Evolutionary conservation across 768 basidiomycete species (phyloP).

Genomic region (Lactarius evosmus): DNA sequence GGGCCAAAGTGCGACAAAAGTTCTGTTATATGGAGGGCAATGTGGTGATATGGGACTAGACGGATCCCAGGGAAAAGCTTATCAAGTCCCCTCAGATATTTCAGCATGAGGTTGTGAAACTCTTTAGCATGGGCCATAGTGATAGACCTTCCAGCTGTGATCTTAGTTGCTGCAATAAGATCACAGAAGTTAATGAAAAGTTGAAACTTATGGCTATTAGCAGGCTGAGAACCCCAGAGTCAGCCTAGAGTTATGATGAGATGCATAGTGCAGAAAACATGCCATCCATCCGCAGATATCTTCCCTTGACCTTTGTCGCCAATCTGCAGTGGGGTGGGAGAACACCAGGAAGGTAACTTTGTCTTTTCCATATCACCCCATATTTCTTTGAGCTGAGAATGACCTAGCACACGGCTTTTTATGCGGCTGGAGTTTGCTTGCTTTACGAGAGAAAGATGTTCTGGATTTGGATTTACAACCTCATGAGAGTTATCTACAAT

Average conservation of each 20-base stretch:
- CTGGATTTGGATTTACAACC: neutral
- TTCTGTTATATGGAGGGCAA: slow-evolving; percentile 38
- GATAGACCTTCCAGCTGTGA: neutral
- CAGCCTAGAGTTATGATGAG: neutral
- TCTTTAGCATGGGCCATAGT: neutral
- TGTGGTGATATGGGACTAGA: slow-evolving; percentile 37
- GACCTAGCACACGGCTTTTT: neutral
- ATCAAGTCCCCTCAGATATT: slow-evolving; percentile 35
- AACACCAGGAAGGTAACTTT: slow-evolving; percentile 30
- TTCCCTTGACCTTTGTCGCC: slow-evolving; percentile 30
- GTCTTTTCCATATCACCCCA: slow-evolving; percentile 24
- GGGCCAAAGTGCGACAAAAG: slow-evolving; percentile 38
- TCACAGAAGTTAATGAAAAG: neutral
- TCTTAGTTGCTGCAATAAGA: neutral
- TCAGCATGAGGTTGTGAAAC: slow-evolving; percentile 26
- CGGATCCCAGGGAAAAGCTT: slow-evolving; percentile 31
- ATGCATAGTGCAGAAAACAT: slow-evolving; percentile 16
- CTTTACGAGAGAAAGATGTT: neutral
- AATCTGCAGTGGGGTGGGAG: slow-evolving; percentile 19
- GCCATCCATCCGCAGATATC: slow-evolving; percentile 31
- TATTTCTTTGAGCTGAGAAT: neutral
- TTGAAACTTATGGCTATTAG: neutral
- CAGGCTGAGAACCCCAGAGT: neutral
- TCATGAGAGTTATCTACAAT: neutral
- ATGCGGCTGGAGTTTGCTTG: neutral